Percentiles rank a stretch among this genome's conserved stretches.
phyloP scores from a whole-genome alignment of 2,329 filamentous ascomycete genomes.

The Exophiala alcalophila region DNA sequence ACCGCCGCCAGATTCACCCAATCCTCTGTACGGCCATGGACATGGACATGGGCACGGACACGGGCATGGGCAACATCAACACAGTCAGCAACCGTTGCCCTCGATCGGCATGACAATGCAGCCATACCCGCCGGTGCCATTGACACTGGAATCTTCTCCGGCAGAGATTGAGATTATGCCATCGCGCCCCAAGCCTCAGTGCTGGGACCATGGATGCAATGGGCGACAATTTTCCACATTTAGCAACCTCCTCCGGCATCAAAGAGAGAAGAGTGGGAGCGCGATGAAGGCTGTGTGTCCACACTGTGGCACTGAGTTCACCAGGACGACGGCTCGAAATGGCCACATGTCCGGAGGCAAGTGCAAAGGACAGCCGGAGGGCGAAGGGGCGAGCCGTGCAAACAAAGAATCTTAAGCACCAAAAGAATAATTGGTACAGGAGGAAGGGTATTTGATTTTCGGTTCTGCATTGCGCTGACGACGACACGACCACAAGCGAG shows the following conservation, averaged over 20 bases:
- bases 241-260: constrained; percentile 88
- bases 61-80: too few relatives aligned
- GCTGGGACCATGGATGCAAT: constrained; percentile 96
- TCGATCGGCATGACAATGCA: constrained; percentile 21
- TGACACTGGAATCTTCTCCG: constrained; percentile 25
- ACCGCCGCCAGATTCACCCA: constrained; percentile 15
- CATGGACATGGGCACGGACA: too few relatives aligned
- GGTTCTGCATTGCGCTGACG: constrained; percentile 6
- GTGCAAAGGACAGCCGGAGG: constrained; percentile 63
- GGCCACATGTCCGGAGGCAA: constrained; percentile 85
- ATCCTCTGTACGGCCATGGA: constrained; percentile 14
- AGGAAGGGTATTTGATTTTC: constrained; percentile 1
- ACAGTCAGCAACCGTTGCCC: constrained; percentile 16
- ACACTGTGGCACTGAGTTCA: constrained; percentile 90
- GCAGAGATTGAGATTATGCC: constrained; percentile 27
- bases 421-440: too few relatives aligned
- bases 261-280: constrained; percentile 90
- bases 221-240: constrained; percentile 94
- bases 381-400: constrained; percentile 13
- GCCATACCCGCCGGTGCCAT: constrained; percentile 19
- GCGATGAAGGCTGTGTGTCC: constrained; percentile 85
- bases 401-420: constrained; percentile 12
- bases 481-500: constrained; percentile 15
- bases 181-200: constrained; percentile 82
- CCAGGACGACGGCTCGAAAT: constrained; percentile 81